Conservation (phyloP, 1,284 basidiomycete species). For the Cryptococcus jaspeensis region DNA sequence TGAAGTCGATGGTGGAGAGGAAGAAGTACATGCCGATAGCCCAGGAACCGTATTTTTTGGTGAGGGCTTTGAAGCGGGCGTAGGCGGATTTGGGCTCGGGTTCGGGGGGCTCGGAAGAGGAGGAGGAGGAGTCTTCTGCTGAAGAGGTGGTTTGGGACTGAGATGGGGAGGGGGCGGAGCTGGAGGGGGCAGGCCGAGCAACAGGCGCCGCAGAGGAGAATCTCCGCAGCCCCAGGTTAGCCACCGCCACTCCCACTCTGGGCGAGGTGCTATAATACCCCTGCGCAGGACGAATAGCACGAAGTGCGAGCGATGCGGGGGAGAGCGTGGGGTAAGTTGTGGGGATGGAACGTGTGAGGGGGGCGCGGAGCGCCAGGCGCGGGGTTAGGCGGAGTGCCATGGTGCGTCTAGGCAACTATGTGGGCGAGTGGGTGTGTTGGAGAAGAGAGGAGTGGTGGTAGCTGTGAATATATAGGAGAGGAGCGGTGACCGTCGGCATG, state of each 20-base stretch:
- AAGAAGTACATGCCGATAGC: slow-evolving; percentile 81
- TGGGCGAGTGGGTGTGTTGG: too few relatives aligned
- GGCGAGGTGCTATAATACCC: too few relatives aligned
- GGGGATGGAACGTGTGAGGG: too few relatives aligned
- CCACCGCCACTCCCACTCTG: too few relatives aligned
- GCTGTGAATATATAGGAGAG: too few relatives aligned
- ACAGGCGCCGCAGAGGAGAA: not conserved
- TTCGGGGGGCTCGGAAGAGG: not conserved
- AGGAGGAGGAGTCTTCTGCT: too few relatives aligned
- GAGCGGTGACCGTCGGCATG: too few relatives aligned
- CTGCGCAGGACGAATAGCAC: not conserved
- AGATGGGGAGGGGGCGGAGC: not conserved
- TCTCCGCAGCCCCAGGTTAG: not conserved
- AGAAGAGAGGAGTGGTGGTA: too few relatives aligned
- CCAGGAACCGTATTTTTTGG: slow-evolving; percentile 90
- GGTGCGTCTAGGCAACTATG: too few relatives aligned
- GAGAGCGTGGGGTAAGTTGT: too few relatives aligned
- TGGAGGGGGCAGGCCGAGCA: not conserved
- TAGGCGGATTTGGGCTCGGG: slow-evolving; percentile 26
- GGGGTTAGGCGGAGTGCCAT: too few relatives aligned
- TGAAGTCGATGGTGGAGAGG: slow-evolving; percentile 72
- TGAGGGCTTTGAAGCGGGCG: slow-evolving; percentile 71
- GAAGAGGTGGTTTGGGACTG: not conserved
- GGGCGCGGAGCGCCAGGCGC: too few relatives aligned
- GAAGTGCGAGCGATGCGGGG: not conserved